Conservation (phyloP, 2,329 filamentous ascomycete species). For the Orbilia brochopaga region DNA sequence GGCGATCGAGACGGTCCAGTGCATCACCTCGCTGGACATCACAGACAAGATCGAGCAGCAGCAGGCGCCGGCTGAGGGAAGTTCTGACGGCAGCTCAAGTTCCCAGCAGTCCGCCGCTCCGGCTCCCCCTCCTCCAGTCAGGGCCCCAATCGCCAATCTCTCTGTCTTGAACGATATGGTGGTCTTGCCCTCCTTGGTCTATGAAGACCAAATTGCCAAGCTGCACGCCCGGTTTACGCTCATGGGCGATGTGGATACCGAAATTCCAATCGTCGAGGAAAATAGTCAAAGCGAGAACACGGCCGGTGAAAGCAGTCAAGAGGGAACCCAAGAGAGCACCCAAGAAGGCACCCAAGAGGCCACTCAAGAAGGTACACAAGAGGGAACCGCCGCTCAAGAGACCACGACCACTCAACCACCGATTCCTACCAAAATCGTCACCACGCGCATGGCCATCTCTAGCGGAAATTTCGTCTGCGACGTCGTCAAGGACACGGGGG, state of each 20-base stretch:
- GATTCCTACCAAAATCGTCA: not conserved
- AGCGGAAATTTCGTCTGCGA: constrained; percentile 20
- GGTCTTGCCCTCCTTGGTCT: constrained; percentile 14
- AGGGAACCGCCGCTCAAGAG: not conserved
- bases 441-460: constrained; percentile 7
- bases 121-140: not conserved
- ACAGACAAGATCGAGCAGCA: constrained; percentile 19
- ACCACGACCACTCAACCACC: not conserved
- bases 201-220: constrained; percentile 33
- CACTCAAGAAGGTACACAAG: too few relatives aligned
- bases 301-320: not conserved
- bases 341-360: not conserved
- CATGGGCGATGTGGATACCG: not conserved
- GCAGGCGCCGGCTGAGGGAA: not conserved
- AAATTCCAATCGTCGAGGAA: not conserved
- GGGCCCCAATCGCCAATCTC: constrained; percentile 14
- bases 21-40: constrained; percentile 21
- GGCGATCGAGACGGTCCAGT: constrained; percentile 7
- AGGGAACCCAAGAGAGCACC: not conserved
- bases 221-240: constrained; percentile 21
- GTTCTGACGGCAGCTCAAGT: not conserved
- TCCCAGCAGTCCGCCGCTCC: not conserved
- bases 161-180: constrained; percentile 39
- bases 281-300: not conserved
- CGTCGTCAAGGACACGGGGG: constrained; percentile 21